These are phyloP conservation scores for Mortierella sp. DNA, from an alignment of 371 early-diverging fungal genomes.

Conservation along the genomic window DNA sequence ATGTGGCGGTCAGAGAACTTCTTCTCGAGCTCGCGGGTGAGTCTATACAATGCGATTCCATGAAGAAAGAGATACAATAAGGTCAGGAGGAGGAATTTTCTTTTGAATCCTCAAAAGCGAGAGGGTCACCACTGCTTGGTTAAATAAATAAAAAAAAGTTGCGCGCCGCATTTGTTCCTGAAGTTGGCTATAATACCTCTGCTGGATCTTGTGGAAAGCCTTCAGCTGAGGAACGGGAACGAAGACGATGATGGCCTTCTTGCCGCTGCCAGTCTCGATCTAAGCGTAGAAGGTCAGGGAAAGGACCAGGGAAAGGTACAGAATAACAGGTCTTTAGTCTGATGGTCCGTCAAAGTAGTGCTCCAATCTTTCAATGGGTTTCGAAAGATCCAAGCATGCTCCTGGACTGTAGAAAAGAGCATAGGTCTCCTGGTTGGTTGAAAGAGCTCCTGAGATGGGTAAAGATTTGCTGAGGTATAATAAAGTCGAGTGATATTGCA, in stretches of 20 bases:
- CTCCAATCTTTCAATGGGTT: no score
- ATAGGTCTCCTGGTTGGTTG: background rate
- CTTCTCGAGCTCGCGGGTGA: constrained; percentile 99
- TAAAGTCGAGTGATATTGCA: no score
- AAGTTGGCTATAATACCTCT: constrained; percentile 61
- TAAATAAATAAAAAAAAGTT: background rate
- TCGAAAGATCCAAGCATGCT: no score
- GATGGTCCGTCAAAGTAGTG: no score
- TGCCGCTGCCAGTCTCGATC: constrained; percentile 93
- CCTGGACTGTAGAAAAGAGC: background rate
- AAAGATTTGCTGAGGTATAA: no score
- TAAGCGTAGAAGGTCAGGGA: constrained; percentile 30
- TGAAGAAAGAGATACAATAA: background rate
- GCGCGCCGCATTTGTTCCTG: background rate
- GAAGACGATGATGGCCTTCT: constrained; percentile 96
- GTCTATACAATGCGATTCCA: constrained; percentile 47
- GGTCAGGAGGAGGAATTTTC: background rate
- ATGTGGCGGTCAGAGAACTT: constrained; percentile 99
- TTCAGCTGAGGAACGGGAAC: constrained; percentile 95
- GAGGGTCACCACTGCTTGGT: no score
- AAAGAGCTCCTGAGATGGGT: no score
- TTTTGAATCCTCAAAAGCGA: no score
- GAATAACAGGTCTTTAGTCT: no score
- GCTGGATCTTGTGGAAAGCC: constrained; percentile 95
- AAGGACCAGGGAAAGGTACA: no score